phyloP scores from a whole-genome alignment of 2,329 filamentous ascomycete species.

The Colletotrichum sp. region DNA sequence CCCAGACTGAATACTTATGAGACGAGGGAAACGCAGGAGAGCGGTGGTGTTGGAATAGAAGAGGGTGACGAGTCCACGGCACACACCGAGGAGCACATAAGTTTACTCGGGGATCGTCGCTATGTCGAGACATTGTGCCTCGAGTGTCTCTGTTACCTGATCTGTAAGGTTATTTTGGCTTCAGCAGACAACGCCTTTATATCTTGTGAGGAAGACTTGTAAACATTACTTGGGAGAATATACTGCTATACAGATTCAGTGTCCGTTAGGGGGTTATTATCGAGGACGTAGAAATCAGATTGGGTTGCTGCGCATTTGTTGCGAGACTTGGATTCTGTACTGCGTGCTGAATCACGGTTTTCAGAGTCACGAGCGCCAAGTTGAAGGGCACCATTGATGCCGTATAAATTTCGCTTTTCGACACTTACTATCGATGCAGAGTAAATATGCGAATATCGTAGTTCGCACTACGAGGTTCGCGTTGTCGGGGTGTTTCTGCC shows the following conservation, averaged over 20 bases:
- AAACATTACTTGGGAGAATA: accelerated
- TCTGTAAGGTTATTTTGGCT: not conserved
- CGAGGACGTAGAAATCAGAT: not conserved
- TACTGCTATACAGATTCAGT: not conserved
- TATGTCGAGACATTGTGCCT: not conserved
- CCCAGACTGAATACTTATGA: accelerated
- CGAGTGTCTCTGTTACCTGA: accelerated
- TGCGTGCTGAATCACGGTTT: not conserved
- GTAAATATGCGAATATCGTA: not conserved
- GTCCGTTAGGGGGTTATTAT: not conserved
- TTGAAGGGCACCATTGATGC: not conserved
- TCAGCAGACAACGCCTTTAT: not conserved
- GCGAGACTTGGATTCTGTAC: not conserved
- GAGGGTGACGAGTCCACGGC: not conserved
- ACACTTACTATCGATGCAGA: accelerated
- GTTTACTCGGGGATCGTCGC: not conserved
- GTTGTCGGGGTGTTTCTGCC: not conserved
- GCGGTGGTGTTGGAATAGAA: accelerated
- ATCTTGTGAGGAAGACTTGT: not conserved
- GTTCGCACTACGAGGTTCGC: no score
- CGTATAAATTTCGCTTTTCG: not conserved
- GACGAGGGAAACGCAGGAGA: not conserved
- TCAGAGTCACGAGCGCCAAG: not conserved
- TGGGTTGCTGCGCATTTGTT: not conserved
- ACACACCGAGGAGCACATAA: not conserved